These are phyloP conservation scores for Amaranthus palmeri DNA, from an alignment of 148 eudicot genomes.

Conservation along the genomic window DNA sequence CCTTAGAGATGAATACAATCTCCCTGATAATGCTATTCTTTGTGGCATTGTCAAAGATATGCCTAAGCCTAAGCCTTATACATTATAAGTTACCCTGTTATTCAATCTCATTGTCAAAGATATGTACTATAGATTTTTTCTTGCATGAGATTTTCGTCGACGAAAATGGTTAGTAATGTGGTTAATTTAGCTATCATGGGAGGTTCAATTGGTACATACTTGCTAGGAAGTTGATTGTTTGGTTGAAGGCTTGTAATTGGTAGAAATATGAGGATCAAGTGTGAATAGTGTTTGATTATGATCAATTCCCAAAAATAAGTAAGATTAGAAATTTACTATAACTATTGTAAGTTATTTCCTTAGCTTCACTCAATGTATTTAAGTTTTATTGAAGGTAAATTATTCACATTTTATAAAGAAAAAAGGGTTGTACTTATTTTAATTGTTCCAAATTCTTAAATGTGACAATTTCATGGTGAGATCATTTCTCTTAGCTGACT, in stretches of 20 bases:
- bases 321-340: conserved; percentile 1
- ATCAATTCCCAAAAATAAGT: not conserved
- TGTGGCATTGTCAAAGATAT: conserved; percentile 45
- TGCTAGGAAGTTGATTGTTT: not conserved
- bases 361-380: not conserved
- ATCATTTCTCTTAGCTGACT: too few species aligned
- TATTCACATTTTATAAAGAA: too few species aligned
- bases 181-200: not conserved
- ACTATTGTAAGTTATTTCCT: not conserved
- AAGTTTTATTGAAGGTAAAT: not conserved
- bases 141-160: not conserved
- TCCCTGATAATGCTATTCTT: conserved; percentile 29
- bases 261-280: conserved; percentile 1
- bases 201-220: conserved; percentile 5
- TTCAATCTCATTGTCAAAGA: not conserved
- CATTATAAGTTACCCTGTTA: not conserved
- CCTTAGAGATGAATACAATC: conserved; percentile 44
- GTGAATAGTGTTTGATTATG: not conserved
- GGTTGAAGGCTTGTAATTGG: not conserved
- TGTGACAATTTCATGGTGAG: conserved; percentile 43
- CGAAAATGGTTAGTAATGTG: not conserved
- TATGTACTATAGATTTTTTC: not conserved
- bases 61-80: conserved; percentile 45
- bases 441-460: too few species aligned
- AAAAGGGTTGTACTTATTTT: too few species aligned